phyloP scores from a whole-genome alignment of 2,329 filamentous ascomycete species.

The Alternaria sp. region DNA sequence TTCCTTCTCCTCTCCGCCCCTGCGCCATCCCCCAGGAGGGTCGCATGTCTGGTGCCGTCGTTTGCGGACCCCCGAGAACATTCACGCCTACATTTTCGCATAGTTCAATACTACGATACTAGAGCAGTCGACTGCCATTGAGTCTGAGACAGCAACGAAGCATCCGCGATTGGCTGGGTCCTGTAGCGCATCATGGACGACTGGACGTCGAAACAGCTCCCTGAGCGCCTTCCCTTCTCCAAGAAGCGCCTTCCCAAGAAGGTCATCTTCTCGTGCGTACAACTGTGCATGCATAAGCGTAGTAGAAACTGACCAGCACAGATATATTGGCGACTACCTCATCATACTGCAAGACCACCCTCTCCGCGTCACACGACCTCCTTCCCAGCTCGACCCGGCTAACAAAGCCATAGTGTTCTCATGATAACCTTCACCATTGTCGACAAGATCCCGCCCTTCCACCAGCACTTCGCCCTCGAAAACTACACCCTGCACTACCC shows the following conservation, averaged over 20 bases:
- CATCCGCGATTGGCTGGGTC: slow-evolving; percentile 19
- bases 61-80: slow-evolving; percentile 19
- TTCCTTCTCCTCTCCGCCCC: slow-evolving; percentile 24
- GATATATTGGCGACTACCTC: slow-evolving; percentile 65
- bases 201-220: slow-evolving; percentile 47
- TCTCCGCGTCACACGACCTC: slow-evolving; percentile 42
- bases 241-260: slow-evolving; percentile 59
- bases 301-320: slow-evolving; percentile 38
- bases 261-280: slow-evolving; percentile 60
- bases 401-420: slow-evolving; percentile 52
- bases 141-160: background rate
- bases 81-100: background rate
- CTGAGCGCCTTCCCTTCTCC: slow-evolving; percentile 60
- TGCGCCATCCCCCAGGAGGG: slow-evolving; percentile 38
- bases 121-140: background rate
- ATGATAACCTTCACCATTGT: slow-evolving; percentile 60
- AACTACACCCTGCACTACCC: slow-evolving; percentile 66
- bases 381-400: slow-evolving; percentile 29
- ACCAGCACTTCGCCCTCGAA: slow-evolving; percentile 63
- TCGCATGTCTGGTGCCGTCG: slow-evolving; percentile 31
- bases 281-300: background rate
- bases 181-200: slow-evolving; percentile 41
- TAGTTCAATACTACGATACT: background rate
- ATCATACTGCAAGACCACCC: slow-evolving; percentile 59
- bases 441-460: slow-evolving; percentile 61